Percentiles rank a stretch among this genome's conserved stretches.
Evolutionary conservation across 202 grass and related monocot genomes (phyloP).

Genomic region (Schoenoplectus triqueter): DNA sequence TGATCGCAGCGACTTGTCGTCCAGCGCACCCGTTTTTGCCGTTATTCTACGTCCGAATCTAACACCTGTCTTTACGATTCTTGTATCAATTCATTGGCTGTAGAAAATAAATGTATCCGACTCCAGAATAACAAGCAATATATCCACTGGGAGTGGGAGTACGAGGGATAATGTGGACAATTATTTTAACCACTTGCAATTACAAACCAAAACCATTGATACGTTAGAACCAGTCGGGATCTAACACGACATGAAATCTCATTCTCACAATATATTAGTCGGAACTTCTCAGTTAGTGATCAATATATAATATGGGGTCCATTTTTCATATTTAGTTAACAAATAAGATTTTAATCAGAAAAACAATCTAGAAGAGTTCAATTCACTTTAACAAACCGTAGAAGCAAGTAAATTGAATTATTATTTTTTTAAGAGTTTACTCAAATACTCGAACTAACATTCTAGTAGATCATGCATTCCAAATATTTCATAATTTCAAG

Average conservation of each 20-base stretch:
- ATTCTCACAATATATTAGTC: too few relatives aligned
- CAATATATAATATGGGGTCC: neutral
- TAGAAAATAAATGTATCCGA: neutral
- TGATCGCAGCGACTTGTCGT: too few relatives aligned
- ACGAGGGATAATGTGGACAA: too few relatives aligned
- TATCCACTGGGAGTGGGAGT: too few relatives aligned
- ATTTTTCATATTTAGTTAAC: neutral
- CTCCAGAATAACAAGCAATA: too few relatives aligned
- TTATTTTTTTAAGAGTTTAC: neutral
- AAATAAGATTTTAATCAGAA: neutral
- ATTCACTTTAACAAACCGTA: neutral
- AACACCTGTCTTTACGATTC: neutral
- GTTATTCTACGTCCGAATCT: neutral
- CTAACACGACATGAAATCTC: too few relatives aligned
- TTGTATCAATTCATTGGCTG: neutral
- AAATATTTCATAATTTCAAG: neutral
- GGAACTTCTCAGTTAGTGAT: neutral
- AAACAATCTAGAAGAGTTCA: neutral
- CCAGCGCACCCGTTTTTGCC: neutral
- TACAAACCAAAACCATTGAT: too few relatives aligned
- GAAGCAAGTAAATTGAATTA: neutral
- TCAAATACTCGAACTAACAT: neutral
- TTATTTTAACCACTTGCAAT: too few relatives aligned
- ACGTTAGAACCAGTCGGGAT: too few relatives aligned
- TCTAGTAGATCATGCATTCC: neutral